Conservation (phyloP, 1,284 basidiomycete species). For the Cutaneotrichosporon mucoides region DNA sequence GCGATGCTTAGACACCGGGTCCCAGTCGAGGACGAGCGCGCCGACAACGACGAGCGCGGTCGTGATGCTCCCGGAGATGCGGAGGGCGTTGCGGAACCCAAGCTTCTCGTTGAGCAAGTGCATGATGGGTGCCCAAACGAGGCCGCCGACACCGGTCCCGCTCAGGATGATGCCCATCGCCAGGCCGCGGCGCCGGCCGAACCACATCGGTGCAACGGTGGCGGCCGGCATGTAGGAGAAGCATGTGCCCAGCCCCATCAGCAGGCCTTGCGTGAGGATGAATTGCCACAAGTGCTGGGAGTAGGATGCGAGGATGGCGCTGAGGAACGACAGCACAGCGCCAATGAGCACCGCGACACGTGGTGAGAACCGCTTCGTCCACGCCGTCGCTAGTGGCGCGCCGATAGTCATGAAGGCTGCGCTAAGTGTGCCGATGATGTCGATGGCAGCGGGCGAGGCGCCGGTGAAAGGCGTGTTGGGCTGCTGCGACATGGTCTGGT, state of each 20-base stretch:
- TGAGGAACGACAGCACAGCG: slow-evolving; percentile 21
- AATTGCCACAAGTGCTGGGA: slow-evolving; percentile 32
- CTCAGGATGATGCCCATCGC: slow-evolving; percentile 36
- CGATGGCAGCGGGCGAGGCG: slow-evolving; percentile 24
- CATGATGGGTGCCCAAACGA: slow-evolving; percentile 30
- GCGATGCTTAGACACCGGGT: slow-evolving; percentile 20
- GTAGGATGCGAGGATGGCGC: slow-evolving; percentile 22
- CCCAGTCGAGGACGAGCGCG: slow-evolving; percentile 27
- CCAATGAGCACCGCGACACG: slow-evolving; percentile 18
- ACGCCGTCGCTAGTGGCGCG: slow-evolving; percentile 26
- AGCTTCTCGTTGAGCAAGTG: slow-evolving; percentile 22
- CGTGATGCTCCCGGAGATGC: slow-evolving; percentile 25
- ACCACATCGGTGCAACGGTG: slow-evolving; percentile 36
- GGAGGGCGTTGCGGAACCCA: slow-evolving; percentile 27
- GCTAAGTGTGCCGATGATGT: slow-evolving; percentile 33
- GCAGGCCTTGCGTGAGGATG: slow-evolving; percentile 29
- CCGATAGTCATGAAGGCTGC: slow-evolving; percentile 30
- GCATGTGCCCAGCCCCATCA: slow-evolving; percentile 31
- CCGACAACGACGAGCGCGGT: slow-evolving; percentile 14
- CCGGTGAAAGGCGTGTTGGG: slow-evolving; percentile 27
- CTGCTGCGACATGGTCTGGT: slow-evolving; percentile 23
- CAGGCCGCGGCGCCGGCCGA: slow-evolving; percentile 21
- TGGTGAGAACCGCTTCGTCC: slow-evolving; percentile 25
- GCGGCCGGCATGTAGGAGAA: slow-evolving; percentile 32
- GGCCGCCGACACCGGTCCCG: slow-evolving; percentile 35